Percentiles rank a stretch among this genome's conserved stretches.
These are phyloP conservation scores for Castanea mollissima DNA, from an alignment of 306 rosid genomes.

Conservation along the genomic window DNA sequence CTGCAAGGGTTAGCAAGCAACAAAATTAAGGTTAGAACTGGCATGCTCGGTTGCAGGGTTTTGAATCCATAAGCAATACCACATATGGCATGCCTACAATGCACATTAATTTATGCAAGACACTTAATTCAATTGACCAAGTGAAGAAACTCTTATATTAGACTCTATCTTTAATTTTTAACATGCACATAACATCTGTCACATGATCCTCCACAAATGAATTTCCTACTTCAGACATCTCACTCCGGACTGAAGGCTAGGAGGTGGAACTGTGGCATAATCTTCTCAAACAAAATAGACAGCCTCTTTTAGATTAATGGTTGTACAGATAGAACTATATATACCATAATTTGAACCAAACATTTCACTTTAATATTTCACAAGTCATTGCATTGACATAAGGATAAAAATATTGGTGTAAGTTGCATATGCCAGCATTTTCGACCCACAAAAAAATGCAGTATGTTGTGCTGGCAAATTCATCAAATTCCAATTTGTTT, in stretches of 20 bases:
- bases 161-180: background rate
- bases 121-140: background rate
- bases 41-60: conserved; percentile 11
- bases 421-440: background rate
- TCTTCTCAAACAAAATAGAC: conserved; percentile 45
- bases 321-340: background rate
- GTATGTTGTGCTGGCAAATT: background rate
- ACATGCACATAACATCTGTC: conserved; percentile 46
- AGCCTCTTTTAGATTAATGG: conserved; percentile 7
- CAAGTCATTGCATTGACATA: background rate
- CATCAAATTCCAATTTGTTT: background rate
- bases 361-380: background rate
- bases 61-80: conserved; percentile 10
- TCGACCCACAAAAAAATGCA: background rate
- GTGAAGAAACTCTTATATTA: background rate
- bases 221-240: conserved; percentile 45
- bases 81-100: background rate
- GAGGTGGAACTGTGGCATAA: conserved; percentile 45
- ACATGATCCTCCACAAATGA: conserved; percentile 51
- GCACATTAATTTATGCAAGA: background rate
- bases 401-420: background rate
- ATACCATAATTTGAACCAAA: background rate
- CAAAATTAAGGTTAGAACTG: conserved; percentile 1
- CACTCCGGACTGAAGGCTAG: conserved; percentile 51
- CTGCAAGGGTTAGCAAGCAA: conserved; percentile 27